A percentile compares a stretch with the other conserved stretches of the same genome.
Evolutionary conservation across 1,284 basidiomycete genomes (phyloP).

Genomic region (Tilletia setariae): DNA sequence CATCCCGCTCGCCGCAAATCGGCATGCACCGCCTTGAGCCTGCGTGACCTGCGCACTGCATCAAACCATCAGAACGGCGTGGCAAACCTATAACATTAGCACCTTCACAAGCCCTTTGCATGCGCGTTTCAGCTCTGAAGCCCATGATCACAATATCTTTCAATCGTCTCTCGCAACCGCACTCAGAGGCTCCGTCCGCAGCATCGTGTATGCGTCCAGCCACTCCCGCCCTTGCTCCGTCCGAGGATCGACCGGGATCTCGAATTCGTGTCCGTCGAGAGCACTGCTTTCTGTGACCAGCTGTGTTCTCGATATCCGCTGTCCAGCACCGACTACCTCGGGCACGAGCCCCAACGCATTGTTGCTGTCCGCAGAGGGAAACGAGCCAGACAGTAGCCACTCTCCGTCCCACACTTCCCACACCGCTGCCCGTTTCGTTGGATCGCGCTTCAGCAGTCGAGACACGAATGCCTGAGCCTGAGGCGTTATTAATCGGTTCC

Average conservation of each 20-base stretch:
- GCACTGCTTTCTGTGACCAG: slow-evolving; percentile 36
- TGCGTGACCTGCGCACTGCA: too few relatives aligned
- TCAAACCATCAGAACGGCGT: too few relatives aligned
- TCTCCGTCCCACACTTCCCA: slow-evolving; percentile 50
- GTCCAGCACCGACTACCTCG: too few relatives aligned
- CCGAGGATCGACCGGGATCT: slow-evolving; percentile 38
- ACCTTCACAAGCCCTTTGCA: too few relatives aligned
- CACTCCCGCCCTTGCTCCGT: slow-evolving; percentile 36
- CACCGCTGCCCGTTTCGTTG: slow-evolving; percentile 37
- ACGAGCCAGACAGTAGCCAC: slow-evolving; percentile 48
- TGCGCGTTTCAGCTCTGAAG: too few relatives aligned
- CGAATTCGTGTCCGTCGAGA: slow-evolving; percentile 25
- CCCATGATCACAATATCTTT: background rate
- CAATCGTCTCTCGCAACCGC: slow-evolving; percentile 12
- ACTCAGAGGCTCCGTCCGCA: slow-evolving; percentile 12
- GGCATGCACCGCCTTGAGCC: too few relatives aligned
- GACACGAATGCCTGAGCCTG: slow-evolving; percentile 41
- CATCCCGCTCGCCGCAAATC: too few relatives aligned
- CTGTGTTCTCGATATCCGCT: background rate
- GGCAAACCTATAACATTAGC: too few relatives aligned
- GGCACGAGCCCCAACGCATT: too few relatives aligned
- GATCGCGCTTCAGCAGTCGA: slow-evolving; percentile 44
- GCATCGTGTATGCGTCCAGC: slow-evolving; percentile 23
- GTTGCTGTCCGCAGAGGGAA: slow-evolving; percentile 16
- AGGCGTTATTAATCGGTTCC: slow-evolving; percentile 44